phyloP scores from a whole-genome alignment of 2,329 filamentous ascomycete species.

The Thermothelomyces thermophilus region DNA sequence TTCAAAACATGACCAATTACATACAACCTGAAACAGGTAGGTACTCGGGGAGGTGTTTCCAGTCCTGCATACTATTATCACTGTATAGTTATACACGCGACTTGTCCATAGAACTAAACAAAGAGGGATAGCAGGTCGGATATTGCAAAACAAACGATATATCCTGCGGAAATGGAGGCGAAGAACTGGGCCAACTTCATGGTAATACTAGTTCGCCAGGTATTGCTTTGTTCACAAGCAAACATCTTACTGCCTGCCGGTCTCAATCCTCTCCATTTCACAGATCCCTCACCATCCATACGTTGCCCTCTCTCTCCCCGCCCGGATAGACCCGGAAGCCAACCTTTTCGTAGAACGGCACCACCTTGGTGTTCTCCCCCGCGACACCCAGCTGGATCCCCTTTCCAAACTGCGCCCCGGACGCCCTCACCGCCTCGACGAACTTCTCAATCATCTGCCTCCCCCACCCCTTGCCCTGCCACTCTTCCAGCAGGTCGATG shows the following conservation, averaged over 20 bases:
- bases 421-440: conserved; percentile 32
- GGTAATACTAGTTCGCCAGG: too few relatives aligned
- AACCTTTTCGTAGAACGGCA: conserved; percentile 42
- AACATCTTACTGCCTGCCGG: background rate
- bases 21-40: too few relatives aligned
- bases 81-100: too few relatives aligned
- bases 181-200: too few relatives aligned
- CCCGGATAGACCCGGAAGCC: conserved; percentile 38
- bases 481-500: conserved; percentile 40
- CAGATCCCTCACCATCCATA: conserved; percentile 39
- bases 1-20: too few relatives aligned
- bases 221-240: too few relatives aligned
- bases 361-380: conserved; percentile 41
- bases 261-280: conserved; percentile 1
- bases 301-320: conserved; percentile 31
- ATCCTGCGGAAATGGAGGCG: too few relatives aligned
- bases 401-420: conserved; percentile 27
- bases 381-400: conserved; percentile 41
- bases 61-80: too few relatives aligned
- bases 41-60: too few relatives aligned
- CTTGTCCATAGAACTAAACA: too few relatives aligned
- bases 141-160: too few relatives aligned
- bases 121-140: too few relatives aligned
- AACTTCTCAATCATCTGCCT: conserved; percentile 36
- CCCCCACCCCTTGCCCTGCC: conserved; percentile 41